phyloP scores from a whole-genome alignment of 176 grass and related monocot genomes.

The Musa acuminata region DNA sequence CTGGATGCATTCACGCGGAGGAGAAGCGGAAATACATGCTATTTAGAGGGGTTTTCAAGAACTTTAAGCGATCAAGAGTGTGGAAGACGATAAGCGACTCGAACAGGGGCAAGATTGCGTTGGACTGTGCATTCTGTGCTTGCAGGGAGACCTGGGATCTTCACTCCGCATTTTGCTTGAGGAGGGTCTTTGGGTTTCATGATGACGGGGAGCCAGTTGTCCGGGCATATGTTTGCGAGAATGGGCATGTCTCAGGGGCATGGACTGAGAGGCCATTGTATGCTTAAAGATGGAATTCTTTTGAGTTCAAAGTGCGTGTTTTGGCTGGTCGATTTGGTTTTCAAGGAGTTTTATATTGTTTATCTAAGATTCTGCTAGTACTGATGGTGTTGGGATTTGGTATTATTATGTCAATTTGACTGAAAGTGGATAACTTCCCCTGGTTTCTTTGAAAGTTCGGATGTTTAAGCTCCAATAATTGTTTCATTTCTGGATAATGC shows the following conservation, averaged over 20 bases:
- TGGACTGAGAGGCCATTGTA: constrained; percentile 90
- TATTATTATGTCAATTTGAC: no score
- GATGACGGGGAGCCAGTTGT: constrained; percentile 88
- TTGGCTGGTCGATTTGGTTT: no score
- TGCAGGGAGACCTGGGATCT: constrained; percentile 73
- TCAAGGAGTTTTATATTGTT: no score
- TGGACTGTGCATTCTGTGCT: constrained; percentile 68
- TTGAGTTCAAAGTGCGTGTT: neutral
- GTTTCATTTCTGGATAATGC: no score
- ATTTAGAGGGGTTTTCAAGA: constrained; percentile 74
- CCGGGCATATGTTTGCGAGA: constrained; percentile 82
- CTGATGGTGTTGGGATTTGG: no score
- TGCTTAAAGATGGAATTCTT: constrained; percentile 26
- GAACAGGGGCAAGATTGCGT: constrained; percentile 46
- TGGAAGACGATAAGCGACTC: constrained; percentile 64
- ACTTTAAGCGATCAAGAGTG: constrained; percentile 71
- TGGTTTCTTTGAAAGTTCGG: no score
- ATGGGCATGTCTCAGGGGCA: constrained; percentile 79
- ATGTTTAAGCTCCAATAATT: no score
- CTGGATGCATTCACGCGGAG: constrained; percentile 73
- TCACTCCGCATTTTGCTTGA: constrained; percentile 83
- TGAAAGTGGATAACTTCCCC: no score
- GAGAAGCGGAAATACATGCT: constrained; percentile 95
- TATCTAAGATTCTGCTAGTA: no score
- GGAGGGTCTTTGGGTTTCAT: constrained; percentile 80